These are phyloP conservation scores for Monsonia emarginata DNA, from an alignment of 441 rosid species.

Conservation along the genomic window DNA sequence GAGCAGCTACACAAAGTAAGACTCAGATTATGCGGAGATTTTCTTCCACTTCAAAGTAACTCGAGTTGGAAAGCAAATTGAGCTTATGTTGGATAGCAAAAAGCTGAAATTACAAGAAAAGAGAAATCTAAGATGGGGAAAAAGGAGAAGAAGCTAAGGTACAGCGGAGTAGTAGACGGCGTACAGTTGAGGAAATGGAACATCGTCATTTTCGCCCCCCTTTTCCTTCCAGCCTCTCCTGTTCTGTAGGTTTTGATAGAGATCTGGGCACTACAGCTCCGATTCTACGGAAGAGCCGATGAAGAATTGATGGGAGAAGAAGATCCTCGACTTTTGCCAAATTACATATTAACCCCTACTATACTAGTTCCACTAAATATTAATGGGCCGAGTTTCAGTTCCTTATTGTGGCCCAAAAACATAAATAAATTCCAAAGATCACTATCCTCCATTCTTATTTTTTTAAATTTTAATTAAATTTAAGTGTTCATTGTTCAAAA, in stretches of 20 bases:
- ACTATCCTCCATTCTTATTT: too few relatives aligned
- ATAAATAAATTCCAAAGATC: too few relatives aligned
- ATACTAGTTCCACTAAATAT: too few relatives aligned
- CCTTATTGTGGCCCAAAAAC: too few relatives aligned
- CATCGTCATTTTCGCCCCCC: conserved; percentile 50
- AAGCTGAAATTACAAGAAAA: neutral
- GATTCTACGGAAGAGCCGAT: neutral
- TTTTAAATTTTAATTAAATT: too few relatives aligned
- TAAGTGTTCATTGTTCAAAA: too few relatives aligned
- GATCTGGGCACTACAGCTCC: neutral
- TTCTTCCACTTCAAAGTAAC: neutral
- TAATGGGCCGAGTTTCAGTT: too few relatives aligned
- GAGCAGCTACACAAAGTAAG: neutral
- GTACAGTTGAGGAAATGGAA: conserved; percentile 95
- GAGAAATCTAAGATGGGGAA: neutral
- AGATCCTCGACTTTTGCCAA: neutral
- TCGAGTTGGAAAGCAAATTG: neutral
- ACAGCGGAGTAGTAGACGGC: conserved; percentile 97
- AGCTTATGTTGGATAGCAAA: neutral
- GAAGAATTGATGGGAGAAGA: neutral
- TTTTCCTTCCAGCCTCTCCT: conserved; percentile 1
- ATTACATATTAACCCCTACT: neutral
- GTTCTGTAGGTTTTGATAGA: neutral
- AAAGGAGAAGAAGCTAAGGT: conserved; percentile 31
- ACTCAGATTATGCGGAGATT: neutral